Percentiles rank a stretch among this genome's conserved stretches.
These are phyloP conservation scores for Pichia thaimueangensis DNA, from an alignment of 805 yeast genomes.

Conservation along the genomic window DNA sequence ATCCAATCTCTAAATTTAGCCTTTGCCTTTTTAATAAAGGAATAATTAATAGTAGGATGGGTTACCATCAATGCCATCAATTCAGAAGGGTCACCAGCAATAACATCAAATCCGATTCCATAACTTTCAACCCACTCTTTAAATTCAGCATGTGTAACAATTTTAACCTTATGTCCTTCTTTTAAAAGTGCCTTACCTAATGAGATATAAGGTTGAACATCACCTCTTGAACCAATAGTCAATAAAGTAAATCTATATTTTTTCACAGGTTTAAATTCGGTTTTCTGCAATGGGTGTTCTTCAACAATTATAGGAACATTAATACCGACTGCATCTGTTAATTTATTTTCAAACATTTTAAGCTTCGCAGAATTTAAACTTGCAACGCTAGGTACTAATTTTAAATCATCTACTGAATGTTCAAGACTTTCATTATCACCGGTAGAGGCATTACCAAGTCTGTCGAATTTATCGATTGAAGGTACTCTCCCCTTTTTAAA, in stretches of 20 bases:
- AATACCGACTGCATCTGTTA: conserved; percentile 52
- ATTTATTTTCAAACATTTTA: conserved; percentile 59
- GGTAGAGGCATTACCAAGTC: too few relatives aligned
- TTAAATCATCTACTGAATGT: conserved; percentile 18
- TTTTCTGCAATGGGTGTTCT: conserved; percentile 42
- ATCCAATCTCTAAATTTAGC: conserved; percentile 80
- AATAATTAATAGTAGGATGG: conserved; percentile 80
- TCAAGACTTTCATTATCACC: conserved; percentile 8
- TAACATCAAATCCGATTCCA: conserved; percentile 60
- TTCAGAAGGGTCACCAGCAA: conserved; percentile 92
- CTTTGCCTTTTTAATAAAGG: conserved; percentile 78
- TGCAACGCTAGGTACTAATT: conserved; percentile 6
- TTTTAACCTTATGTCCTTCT: conserved; percentile 81
- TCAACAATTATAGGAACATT: conserved; percentile 66
- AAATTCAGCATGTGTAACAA: conserved; percentile 84
- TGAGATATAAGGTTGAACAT: conserved; percentile 93
- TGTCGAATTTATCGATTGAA: too few relatives aligned
- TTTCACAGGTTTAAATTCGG: conserved; percentile 45
- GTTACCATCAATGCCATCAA: conserved; percentile 88
- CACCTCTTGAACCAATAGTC: conserved; percentile 94
- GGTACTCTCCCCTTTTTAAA: conserved; percentile 23
- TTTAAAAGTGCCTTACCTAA: conserved; percentile 68
- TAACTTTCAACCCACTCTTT: conserved; percentile 62
- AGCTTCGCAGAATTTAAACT: conserved; percentile 51
- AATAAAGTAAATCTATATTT: conserved; percentile 57